Percentiles rank a stretch among this genome's conserved stretches.
These are phyloP conservation scores for Hibiscus syriacus DNA, from an alignment of 345 rosid species.

Conservation along the genomic window DNA sequence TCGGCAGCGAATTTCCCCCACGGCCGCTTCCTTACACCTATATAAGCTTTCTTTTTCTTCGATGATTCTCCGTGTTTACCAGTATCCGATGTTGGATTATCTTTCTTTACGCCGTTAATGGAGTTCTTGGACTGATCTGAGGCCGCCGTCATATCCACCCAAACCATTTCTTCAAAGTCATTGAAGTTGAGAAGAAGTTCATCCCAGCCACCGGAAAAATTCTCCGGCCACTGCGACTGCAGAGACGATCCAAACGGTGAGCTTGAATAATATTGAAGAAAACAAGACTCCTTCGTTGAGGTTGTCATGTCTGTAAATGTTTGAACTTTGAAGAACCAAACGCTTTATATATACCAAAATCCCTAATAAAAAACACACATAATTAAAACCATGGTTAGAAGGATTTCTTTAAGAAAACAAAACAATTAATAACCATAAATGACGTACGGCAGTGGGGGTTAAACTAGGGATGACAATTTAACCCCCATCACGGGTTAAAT, in stretches of 20 bases:
- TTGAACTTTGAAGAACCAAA: background rate
- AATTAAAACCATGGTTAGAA: background rate
- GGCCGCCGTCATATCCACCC: conserved; percentile 17
- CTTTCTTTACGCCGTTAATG: conserved; percentile 23
- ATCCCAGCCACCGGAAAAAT: background rate
- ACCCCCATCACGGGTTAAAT: no score
- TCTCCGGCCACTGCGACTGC: background rate
- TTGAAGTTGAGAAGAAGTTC: conserved; percentile 12
- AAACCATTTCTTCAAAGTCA: conserved; percentile 39
- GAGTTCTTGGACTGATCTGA: conserved; percentile 26
- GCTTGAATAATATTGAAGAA: conserved; percentile 17
- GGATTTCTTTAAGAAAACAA: background rate
- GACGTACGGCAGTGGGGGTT: conserved; percentile 36
- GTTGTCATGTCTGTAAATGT: background rate
- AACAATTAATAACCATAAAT: conserved; percentile 7
- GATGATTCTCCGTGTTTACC: background rate
- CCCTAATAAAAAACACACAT: background rate
- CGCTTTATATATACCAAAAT: conserved; percentile 1
- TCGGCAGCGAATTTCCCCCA: conserved; percentile 80
- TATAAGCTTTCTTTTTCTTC: conserved; percentile 30
- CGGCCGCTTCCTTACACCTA: conserved; percentile 65
- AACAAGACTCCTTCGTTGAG: conserved; percentile 24
- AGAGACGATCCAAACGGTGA: conserved; percentile 28
- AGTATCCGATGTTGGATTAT: conserved; percentile 16
- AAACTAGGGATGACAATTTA: no score